Evolutionary conservation across 805 yeast genomes (phyloP).

Genomic region (Clavispora carvajalis): DNA sequence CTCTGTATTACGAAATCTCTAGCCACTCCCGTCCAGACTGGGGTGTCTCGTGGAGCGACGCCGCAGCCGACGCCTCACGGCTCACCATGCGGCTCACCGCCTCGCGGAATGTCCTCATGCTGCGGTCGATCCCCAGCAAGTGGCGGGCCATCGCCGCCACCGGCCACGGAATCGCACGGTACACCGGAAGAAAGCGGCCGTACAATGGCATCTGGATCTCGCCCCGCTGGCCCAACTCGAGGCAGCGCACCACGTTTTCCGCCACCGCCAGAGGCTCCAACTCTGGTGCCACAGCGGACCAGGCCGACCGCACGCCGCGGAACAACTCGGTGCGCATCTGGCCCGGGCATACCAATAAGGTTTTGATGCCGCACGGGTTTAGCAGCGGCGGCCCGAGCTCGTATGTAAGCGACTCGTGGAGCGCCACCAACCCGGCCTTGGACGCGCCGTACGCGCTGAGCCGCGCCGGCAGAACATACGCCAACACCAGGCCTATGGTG

Average conservation of each 20-base stretch:
- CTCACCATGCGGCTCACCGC: background rate
- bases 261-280: slow-evolving; percentile 69
- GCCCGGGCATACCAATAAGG: slow-evolving; percentile 81
- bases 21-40: background rate
- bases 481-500: slow-evolving; percentile 79
- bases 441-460: slow-evolving; percentile 85
- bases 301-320: slow-evolving; percentile 67
- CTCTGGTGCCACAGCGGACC: slow-evolving; percentile 73
- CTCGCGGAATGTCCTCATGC: slow-evolving; percentile 3
- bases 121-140: slow-evolving; percentile 61
- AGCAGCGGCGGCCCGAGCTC: slow-evolving; percentile 55
- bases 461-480: slow-evolving; percentile 78
- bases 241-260: slow-evolving; percentile 44
- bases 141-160: slow-evolving; percentile 49
- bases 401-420: slow-evolving; percentile 75
- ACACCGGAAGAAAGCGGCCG: slow-evolving; percentile 65
- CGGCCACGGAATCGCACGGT: slow-evolving; percentile 72
- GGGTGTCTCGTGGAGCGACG: background rate
- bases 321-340: slow-evolving; percentile 78
- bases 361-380: slow-evolving; percentile 51
- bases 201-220: slow-evolving; percentile 73
- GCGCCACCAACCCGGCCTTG: slow-evolving; percentile 77
- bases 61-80: background rate
- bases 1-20: too few species aligned
- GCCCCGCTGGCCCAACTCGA: slow-evolving; percentile 59